Conservation (phyloP, 2,329 filamentous ascomycete genomes). For the Pleurostoma richardsiae region DNA sequence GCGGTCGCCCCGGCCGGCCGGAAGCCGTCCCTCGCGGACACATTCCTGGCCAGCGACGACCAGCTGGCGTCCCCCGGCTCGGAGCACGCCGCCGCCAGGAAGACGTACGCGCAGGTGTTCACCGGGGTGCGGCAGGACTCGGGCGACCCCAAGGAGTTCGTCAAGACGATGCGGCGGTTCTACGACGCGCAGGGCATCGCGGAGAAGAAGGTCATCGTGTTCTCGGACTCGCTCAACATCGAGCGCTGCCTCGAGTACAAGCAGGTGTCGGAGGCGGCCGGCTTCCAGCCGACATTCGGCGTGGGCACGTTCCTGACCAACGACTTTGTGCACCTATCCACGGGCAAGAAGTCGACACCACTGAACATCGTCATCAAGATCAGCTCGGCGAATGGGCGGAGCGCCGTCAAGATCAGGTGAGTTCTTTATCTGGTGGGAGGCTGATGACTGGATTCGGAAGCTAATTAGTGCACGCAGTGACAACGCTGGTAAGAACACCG, state of each 20-base stretch:
- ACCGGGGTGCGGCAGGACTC: slow-evolving; percentile 86
- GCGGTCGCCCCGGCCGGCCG: slow-evolving; percentile 21
- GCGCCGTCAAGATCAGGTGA: slow-evolving; percentile 82
- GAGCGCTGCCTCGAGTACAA: slow-evolving; percentile 91
- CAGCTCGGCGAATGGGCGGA: slow-evolving; percentile 72
- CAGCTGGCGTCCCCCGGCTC: slow-evolving; percentile 32
- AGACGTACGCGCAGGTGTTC: slow-evolving; percentile 77
- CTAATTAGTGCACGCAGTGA: slow-evolving; percentile 42
- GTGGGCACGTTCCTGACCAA: slow-evolving; percentile 96
- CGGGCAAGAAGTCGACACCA: slow-evolving; percentile 78
- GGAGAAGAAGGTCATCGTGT: slow-evolving; percentile 84
- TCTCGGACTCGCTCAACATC: slow-evolving; percentile 91
- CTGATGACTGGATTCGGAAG: slow-evolving; percentile 5
- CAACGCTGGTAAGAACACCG: slow-evolving; percentile 92
- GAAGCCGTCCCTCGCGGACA: slow-evolving; percentile 19
- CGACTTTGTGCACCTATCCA: slow-evolving; percentile 72
- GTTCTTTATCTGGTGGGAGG: slow-evolving; percentile 1
- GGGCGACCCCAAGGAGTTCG: slow-evolving; percentile 75
- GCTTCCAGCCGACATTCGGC: slow-evolving; percentile 84
- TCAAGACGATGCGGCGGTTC: slow-evolving; percentile 73
- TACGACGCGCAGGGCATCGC: slow-evolving; percentile 72
- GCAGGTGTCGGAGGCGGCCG: slow-evolving; percentile 69
- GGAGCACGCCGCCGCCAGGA: slow-evolving; percentile 32
- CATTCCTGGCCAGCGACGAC: slow-evolving; percentile 15
- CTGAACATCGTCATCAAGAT: slow-evolving; percentile 99